A percentile compares a stretch with the other conserved stretches of the same genome.
Evolutionary conservation across 2,329 filamentous ascomycete genomes (phyloP).

Genomic region (Pseudovirgaria hyperparasitica): DNA sequence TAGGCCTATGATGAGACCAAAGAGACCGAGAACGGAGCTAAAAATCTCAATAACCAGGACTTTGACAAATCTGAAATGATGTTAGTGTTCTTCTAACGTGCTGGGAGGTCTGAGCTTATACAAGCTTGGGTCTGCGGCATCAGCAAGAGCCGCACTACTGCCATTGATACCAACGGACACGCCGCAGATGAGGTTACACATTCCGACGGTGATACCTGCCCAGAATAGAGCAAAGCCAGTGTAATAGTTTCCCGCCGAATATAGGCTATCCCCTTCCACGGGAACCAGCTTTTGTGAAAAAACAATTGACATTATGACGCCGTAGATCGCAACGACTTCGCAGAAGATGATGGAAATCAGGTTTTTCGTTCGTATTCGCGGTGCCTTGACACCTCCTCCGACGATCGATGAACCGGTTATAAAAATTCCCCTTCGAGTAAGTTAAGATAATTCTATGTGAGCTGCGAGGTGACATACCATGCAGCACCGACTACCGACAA

Average conservation of each 20-base stretch:
- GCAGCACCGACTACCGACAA: constrained; percentile 93
- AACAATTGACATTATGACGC: constrained; percentile 98
- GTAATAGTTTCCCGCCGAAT: constrained; percentile 73
- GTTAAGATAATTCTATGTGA: constrained; percentile 8
- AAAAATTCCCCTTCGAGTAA: constrained; percentile 73
- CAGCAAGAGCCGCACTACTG: constrained; percentile 87
- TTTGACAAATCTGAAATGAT: constrained; percentile 69
- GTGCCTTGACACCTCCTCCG: constrained; percentile 90
- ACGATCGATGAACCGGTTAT: constrained; percentile 96
- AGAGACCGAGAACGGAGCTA: constrained; percentile 91
- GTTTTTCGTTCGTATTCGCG: constrained; percentile 98
- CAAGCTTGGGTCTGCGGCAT: constrained; percentile 85
- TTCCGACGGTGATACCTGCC: constrained; percentile 84
- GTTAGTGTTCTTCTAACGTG: constrained; percentile 6
- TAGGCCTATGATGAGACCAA: constrained; percentile 89
- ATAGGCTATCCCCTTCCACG: constrained; percentile 53
- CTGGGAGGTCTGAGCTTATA: constrained; percentile 38
- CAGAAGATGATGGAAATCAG: constrained; percentile 99
- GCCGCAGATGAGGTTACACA: constrained; percentile 93
- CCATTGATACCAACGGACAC: constrained; percentile 97
- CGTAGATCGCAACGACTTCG: constrained; percentile 99
- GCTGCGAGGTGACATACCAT: constrained; percentile 50
- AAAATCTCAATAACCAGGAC: constrained; percentile 99
- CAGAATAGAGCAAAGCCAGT: constrained; percentile 94
- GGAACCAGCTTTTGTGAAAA: constrained; percentile 78